Evolutionary conservation across 306 rosid genomes (phyloP), one percentile per base, ranked within the genome.

Genomic region (Fragaria iinumae): DNA sequence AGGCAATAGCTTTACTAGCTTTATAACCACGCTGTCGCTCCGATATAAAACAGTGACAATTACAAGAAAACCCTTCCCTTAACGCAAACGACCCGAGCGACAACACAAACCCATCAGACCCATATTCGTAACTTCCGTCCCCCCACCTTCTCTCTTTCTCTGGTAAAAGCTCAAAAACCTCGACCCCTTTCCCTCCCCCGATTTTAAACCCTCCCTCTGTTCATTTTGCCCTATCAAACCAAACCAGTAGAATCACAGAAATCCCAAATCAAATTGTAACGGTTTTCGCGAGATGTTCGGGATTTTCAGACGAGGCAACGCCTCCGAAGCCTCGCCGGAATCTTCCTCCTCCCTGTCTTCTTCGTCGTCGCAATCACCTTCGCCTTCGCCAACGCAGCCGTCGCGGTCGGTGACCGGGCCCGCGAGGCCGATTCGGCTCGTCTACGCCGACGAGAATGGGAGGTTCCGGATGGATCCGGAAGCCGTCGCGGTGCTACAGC

Each of bases 391-490:
- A 10, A 68, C 76, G 5, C 8, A 93, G 47, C 12, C 91, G 12
- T 71, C 76, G 4, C 8, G 96, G 10, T 70, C 87, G 70, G 91
- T 81, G 49, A 89, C 97, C 36, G 97, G 97, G 3, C 96, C 96
- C 0, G 92, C 93, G 47, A 85, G 95, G 88, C 96, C 98, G 9
- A 86, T 95, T 17, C 91, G 97, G 0, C 84, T 95, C 6, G 91
- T 95, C 11, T 95, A 90, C 84, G 88, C 89, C 80, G 98, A 95
- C 50, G 97, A 90, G 63, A 90, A 91, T 47, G 98, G 98, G 2
- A 88, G 87, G 96, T 91, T 94, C 75, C 88, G 84, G 59, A 94
- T 91, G 95, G 97, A 94, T 90, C 98, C 97, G 5, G 97, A 91
- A 78, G 97, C 98, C 29, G 96, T 94, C 18, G 97, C 98, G 10